Conservation (phyloP, 108 stramenopile genomes). For the Craspedostauros australis region DNA sequence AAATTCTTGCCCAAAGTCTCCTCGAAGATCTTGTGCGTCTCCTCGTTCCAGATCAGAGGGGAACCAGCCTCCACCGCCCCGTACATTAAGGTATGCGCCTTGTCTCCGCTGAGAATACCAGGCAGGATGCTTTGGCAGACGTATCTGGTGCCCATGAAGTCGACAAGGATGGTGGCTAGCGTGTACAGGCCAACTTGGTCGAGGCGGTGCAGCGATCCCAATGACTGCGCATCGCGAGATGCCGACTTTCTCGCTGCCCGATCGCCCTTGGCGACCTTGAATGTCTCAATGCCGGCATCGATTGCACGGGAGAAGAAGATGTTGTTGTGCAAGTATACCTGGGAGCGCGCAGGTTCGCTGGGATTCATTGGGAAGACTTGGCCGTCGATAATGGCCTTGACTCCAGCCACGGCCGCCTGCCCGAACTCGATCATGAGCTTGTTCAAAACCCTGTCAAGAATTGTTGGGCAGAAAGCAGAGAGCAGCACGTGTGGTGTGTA, state of each 20-base stretch:
- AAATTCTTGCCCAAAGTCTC: slow-evolving; percentile 50
- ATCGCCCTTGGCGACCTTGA: slow-evolving; percentile 71
- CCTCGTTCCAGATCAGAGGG: slow-evolving; percentile 60
- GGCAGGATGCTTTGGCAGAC: slow-evolving; percentile 89
- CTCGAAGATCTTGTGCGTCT: slow-evolving; percentile 76
- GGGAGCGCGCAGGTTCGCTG: slow-evolving; percentile 74
- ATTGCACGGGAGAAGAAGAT: slow-evolving; percentile 91
- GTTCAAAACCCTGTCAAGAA: slow-evolving; percentile 53
- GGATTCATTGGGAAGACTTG: slow-evolving; percentile 91
- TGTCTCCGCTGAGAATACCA: slow-evolving; percentile 84
- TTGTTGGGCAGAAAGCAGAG: neutral
- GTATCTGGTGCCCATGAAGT: slow-evolving; percentile 78
- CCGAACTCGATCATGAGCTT: slow-evolving; percentile 89
- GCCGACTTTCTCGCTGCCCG: slow-evolving; percentile 66
- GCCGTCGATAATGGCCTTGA: slow-evolving; percentile 81
- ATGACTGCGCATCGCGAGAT: slow-evolving; percentile 55
- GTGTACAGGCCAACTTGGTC: slow-evolving; percentile 77
- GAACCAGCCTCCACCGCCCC: slow-evolving; percentile 83
- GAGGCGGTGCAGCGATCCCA: slow-evolving; percentile 56
- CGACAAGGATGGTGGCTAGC: slow-evolving; percentile 86
- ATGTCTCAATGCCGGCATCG: slow-evolving; percentile 79
- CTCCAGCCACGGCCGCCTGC: slow-evolving; percentile 77
- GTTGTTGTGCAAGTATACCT: slow-evolving; percentile 95
- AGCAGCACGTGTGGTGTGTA: neutral
- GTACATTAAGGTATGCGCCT: slow-evolving; percentile 76